These are phyloP conservation scores for Dryas alaskensis DNA, from an alignment of 306 rosid species.

Conservation along the genomic window DNA sequence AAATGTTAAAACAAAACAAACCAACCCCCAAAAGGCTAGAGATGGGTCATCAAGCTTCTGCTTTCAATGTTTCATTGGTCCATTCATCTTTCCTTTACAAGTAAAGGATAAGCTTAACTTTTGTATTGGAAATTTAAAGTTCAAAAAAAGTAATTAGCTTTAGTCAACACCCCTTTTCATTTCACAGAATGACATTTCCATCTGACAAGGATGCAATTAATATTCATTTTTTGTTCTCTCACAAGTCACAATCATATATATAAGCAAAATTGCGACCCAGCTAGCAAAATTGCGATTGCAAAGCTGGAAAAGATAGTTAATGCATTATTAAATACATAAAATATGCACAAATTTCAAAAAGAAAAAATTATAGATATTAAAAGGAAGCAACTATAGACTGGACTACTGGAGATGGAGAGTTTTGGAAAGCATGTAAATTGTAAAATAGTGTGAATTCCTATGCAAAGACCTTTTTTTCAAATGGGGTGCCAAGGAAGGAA, in stretches of 20 bases:
- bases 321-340: not conserved
- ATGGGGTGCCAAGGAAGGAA: slow-evolving; percentile 20
- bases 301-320: not conserved
- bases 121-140: not conserved
- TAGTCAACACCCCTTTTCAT: not conserved
- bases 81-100: not conserved
- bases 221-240: not conserved
- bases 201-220: not conserved
- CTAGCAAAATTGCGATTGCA: not conserved
- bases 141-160: not conserved
- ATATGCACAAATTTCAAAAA: not conserved
- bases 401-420: too few species aligned
- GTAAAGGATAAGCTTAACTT: not conserved
- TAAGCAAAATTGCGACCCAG: too few species aligned
- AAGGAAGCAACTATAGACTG: too few species aligned
- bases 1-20: slow-evolving; percentile 22
- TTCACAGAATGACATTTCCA: not conserved
- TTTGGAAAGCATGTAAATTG: too few species aligned
- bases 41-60: slow-evolving; percentile 11
- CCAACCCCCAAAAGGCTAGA: not conserved
- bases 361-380: not conserved
- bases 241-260: too few species aligned
- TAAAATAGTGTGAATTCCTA: not conserved
- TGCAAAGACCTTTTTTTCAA: slow-evolving; percentile 16
- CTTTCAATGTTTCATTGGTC: not conserved